Conservation (phyloP, 2,329 filamentous ascomycete genomes). For the Rhexocercosporidium sp. region DNA sequence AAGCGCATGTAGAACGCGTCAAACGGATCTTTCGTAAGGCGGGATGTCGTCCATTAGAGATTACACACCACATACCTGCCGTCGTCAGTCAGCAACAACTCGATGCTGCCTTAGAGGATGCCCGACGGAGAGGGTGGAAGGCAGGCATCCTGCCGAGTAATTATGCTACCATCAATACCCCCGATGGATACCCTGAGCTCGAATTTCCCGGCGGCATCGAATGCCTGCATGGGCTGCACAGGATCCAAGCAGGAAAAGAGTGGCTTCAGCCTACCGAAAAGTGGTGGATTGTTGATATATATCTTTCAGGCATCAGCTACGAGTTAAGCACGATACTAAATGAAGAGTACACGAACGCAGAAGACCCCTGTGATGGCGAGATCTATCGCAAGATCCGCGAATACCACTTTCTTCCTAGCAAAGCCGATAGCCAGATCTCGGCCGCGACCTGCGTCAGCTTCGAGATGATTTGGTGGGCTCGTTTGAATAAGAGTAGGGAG, state of each 20-base stretch:
- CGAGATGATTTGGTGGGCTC: slow-evolving; percentile 27
- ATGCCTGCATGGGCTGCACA: slow-evolving; percentile 3
- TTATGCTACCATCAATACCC: too few species aligned
- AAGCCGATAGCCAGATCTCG: slow-evolving; percentile 15
- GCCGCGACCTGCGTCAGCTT: slow-evolving; percentile 24
- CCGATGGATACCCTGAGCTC: too few species aligned
- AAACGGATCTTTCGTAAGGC: slow-evolving; percentile 22
- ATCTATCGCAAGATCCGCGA: slow-evolving; percentile 15
- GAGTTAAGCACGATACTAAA: slow-evolving; percentile 36
- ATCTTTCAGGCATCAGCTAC: slow-evolving; percentile 26
- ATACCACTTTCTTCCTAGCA: slow-evolving; percentile 26
- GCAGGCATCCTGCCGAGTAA: slow-evolving; percentile 5
- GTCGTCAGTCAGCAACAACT: slow-evolving; percentile 88
- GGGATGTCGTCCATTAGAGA: slow-evolving; percentile 21
- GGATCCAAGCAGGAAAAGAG: slow-evolving; percentile 28
- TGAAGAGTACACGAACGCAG: slow-evolving; percentile 42
- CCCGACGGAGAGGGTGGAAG: slow-evolving; percentile 18
- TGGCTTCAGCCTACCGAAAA: slow-evolving; percentile 22
- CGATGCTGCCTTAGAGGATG: slow-evolving; percentile 78
- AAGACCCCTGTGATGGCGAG: slow-evolving; percentile 35
- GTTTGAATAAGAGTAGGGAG: slow-evolving; percentile 18
- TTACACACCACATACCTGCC: slow-evolving; percentile 56
- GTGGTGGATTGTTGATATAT: slow-evolving; percentile 34
- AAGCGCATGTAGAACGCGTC: slow-evolving; percentile 16
- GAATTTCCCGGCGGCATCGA: too few species aligned